A percentile compares a stretch with the other conserved stretches of the same genome.
These are phyloP conservation scores for Podaxis sp. DNA, from an alignment of 768 basidiomycete species.

Conservation along the genomic window DNA sequence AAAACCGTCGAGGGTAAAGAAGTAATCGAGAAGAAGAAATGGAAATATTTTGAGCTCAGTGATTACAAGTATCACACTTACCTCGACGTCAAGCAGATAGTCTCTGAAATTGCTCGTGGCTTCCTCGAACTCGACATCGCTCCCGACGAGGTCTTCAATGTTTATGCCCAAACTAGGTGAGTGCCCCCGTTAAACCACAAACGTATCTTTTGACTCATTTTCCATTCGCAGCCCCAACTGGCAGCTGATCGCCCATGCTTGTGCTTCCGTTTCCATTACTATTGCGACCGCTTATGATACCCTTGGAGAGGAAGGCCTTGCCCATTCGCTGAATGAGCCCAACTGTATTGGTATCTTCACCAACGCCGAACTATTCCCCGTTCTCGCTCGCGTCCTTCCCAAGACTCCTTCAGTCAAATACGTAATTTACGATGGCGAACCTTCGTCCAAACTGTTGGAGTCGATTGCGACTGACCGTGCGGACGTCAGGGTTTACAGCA, in stretches of 20 bases:
- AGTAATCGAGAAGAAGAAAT: slow-evolving; percentile 84
- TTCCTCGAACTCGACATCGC: slow-evolving; percentile 66
- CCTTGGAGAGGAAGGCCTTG: slow-evolving; percentile 82
- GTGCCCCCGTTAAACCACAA: slow-evolving; percentile 5
- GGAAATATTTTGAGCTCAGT: slow-evolving; percentile 93
- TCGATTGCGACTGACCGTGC: slow-evolving; percentile 53
- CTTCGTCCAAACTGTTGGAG: slow-evolving; percentile 48
- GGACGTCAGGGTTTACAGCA: slow-evolving; percentile 51
- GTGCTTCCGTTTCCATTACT: slow-evolving; percentile 68
- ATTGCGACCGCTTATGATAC: slow-evolving; percentile 98
- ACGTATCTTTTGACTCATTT: background rate
- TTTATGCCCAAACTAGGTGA: slow-evolving; percentile 86
- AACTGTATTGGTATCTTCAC: slow-evolving; percentile 83
- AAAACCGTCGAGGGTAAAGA: slow-evolving; percentile 83
- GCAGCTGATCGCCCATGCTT: slow-evolving; percentile 85
- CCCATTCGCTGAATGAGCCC: slow-evolving; percentile 85
- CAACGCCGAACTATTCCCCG: slow-evolving; percentile 85
- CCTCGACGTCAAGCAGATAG: slow-evolving; percentile 61
- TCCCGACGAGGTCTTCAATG: slow-evolving; percentile 77
- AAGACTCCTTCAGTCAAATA: slow-evolving; percentile 72
- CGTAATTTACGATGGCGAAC: slow-evolving; percentile 83
- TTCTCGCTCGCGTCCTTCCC: slow-evolving; percentile 63
- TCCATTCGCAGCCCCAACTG: slow-evolving; percentile 43
- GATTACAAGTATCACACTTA: slow-evolving; percentile 83
- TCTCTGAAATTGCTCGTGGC: slow-evolving; percentile 65